Evolutionary conservation across 1,284 basidiomycete species (phyloP), one percentile per base, ranked within the genome.

Genomic region (Termitomyces sp.): DNA sequence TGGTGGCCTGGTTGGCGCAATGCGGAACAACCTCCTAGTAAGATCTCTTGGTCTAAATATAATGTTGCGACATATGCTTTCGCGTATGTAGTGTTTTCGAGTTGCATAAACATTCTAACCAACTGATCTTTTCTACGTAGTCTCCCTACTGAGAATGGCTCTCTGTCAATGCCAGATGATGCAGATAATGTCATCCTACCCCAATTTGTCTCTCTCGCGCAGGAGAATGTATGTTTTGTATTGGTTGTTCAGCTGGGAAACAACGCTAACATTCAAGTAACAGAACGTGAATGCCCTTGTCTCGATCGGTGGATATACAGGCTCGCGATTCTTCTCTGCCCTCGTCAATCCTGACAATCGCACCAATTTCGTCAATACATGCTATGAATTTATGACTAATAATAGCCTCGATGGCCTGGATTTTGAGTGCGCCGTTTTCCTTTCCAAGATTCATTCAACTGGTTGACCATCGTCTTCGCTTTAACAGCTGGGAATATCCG

Each of bases 231-330:
- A 58, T 59, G 71, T 70, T 40, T 21, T 30, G 31, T 38, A 34
- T 50, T 33, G 31, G 15, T 19, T 13, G 48, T 58, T 31, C 17
- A 26, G 26, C 36, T 2, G 30, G 38, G 46, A 47, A 54, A 39
- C 41, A 17, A 47, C 2, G 7, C n/a, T 50, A 1, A 17, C n/a
- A 40, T 15, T 26, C 12, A 40, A 28, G 1, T 33, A 10, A 40
- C 67, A 87, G 76, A 67, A 67, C 48, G 88, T 92, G 55, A 77
- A 80, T 56, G 89, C 91, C 17, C 75, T 85, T 50, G 68, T 92
- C 33, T 83, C 86, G 24, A 75, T 94, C 51, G 93, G 93, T 46
- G 93, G 93, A 34, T 95, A 92, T 92, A 81, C 82, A 2, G 91
- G 90, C 38, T 83, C 81, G 3, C 70, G 60, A 13, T 85, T 69